A percentile compares a stretch with the other conserved stretches of the same genome.
Evolutionary conservation across 1,284 basidiomycete genomes (phyloP).

Genomic region (Stygiomarasmius scandens): DNA sequence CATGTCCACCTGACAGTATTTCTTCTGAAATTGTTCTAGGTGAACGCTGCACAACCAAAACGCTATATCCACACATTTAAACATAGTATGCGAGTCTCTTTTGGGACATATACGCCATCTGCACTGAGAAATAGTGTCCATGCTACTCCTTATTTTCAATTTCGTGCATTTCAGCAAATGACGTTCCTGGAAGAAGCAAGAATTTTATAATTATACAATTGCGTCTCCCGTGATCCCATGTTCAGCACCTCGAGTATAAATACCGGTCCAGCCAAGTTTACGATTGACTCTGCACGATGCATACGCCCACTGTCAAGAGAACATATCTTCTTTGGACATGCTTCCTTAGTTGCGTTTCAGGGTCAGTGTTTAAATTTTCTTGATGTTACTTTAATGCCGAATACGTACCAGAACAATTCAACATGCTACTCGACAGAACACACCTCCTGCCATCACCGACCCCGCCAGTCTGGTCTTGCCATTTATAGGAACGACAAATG

Average conservation of each 20-base stretch:
- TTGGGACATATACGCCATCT: no score
- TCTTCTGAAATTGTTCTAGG: no score
- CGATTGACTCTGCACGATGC: background rate
- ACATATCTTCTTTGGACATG: background rate
- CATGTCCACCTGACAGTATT: background rate
- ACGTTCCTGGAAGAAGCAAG: background rate
- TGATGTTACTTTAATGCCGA: background rate
- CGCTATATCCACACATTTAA: no score
- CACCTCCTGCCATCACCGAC: constrained; percentile 31
- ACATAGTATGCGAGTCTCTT: no score
- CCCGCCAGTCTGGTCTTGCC: constrained; percentile 50
- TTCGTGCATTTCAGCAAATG: no score
- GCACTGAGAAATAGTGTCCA: no score
- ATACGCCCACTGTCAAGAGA: background rate
- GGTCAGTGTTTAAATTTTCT: background rate
- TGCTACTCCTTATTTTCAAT: no score
- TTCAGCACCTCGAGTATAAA: background rate
- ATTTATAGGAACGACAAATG: constrained; percentile 63
- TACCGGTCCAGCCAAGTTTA: background rate
- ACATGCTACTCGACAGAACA: background rate
- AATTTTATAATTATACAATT: background rate
- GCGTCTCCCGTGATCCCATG: background rate
- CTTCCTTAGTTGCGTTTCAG: background rate
- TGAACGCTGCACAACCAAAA: no score
- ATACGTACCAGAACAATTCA: background rate